Evolutionary conservation across 1,284 basidiomycete genomes (phyloP).

Genomic region (Ceratorhiza oryzae-sativae): DNA sequence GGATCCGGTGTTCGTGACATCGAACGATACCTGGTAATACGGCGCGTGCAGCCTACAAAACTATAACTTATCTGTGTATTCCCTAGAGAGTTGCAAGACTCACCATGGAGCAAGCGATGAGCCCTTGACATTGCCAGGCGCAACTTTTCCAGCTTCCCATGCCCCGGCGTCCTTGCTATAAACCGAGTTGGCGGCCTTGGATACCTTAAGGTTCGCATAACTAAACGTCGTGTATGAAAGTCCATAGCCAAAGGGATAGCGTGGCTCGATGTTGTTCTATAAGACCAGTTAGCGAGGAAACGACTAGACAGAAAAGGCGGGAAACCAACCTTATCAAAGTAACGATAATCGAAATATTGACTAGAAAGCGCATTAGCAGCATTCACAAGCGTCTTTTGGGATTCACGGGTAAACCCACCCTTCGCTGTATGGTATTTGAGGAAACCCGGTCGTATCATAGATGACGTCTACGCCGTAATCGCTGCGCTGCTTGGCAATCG

Average conservation of each 20-base stretch:
- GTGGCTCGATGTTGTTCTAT: slow-evolving; percentile 55
- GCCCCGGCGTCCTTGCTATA: too few species aligned
- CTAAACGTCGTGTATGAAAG: slow-evolving; percentile 57
- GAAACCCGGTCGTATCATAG: slow-evolving; percentile 30
- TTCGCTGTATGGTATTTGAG: slow-evolving; percentile 60
- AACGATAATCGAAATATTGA: slow-evolving; percentile 58
- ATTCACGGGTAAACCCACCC: slow-evolving; percentile 38
- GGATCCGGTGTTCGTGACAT: slow-evolving; percentile 44
- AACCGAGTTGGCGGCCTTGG: too few species aligned
- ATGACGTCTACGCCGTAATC: slow-evolving; percentile 52
- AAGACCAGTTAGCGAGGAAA: too few species aligned
- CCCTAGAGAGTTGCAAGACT: too few species aligned
- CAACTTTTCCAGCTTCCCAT: too few species aligned
- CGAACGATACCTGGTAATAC: slow-evolving; percentile 44
- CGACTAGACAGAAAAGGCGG: too few species aligned
- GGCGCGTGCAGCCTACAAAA: slow-evolving; percentile 41
- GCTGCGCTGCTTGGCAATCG: slow-evolving; percentile 58
- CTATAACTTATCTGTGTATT: too few species aligned
- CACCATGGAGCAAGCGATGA: not conserved
- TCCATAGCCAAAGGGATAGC: slow-evolving; percentile 81
- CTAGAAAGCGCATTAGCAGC: not conserved
- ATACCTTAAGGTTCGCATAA: slow-evolving; percentile 48
- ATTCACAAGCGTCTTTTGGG: too few species aligned
- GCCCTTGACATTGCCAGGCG: slow-evolving; percentile 37
- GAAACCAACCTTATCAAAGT: slow-evolving; percentile 67